Percentiles rank a stretch among this genome's conserved stretches.
These are phyloP conservation scores for Suillus americanus DNA, from an alignment of 768 basidiomycete genomes.

Conservation along the genomic window DNA sequence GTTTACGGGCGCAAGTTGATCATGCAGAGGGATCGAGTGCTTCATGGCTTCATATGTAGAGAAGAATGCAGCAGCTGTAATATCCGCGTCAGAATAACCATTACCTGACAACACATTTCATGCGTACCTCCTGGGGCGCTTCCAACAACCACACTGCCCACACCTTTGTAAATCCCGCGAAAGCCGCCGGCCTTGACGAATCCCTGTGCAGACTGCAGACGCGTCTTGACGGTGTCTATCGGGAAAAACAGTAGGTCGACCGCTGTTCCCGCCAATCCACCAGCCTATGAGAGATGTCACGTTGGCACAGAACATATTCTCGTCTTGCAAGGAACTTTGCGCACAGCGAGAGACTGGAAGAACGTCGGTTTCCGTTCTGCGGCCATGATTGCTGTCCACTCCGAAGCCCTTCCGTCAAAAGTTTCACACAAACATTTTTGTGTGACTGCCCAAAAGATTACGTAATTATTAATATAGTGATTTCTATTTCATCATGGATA, in stretches of 20 bases:
- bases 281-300: constrained; percentile 53
- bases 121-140: constrained; percentile 89
- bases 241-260: constrained; percentile 97
- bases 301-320: constrained; percentile 14
- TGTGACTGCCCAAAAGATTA: neutral
- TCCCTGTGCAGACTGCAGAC: constrained; percentile 86
- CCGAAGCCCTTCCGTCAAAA: neutral
- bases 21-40: constrained; percentile 59
- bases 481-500: neutral
- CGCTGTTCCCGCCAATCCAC: constrained; percentile 87
- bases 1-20: constrained; percentile 62
- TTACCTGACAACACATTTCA: neutral
- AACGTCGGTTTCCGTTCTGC: constrained; percentile 39
- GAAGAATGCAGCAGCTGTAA: constrained; percentile 92
- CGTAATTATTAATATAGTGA: neutral
- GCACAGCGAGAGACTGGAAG: constrained; percentile 46
- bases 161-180: constrained; percentile 86
- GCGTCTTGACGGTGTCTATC: constrained; percentile 95
- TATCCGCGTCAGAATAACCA: neutral
- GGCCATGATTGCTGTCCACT: constrained; percentile 23
- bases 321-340: constrained; percentile 17
- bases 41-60: constrained; percentile 92
- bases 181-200: constrained; percentile 87
- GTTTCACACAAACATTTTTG: neutral
- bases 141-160: constrained; percentile 92